Evolutionary conservation across 2,329 filamentous ascomycete genomes (phyloP).

Genomic region (Macroventuria anomochaeta): DNA sequence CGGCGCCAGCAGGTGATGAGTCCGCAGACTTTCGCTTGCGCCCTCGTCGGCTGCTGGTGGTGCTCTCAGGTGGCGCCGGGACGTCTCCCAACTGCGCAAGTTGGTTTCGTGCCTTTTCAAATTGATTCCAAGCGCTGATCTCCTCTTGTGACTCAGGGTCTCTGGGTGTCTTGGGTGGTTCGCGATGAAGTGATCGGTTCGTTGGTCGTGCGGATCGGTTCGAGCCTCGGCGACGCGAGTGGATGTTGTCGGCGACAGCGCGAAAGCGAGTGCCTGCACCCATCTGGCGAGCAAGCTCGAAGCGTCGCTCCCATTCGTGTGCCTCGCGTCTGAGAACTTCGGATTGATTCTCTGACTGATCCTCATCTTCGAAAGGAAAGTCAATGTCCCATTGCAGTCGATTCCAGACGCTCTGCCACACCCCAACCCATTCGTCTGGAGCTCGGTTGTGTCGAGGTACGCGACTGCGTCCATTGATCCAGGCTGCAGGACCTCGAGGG

Average conservation of each 20-base stretch:
- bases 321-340: conserved; percentile 64
- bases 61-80: conserved; percentile 29
- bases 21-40: conserved; percentile 82
- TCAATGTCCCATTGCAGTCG: conserved; percentile 78
- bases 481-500: conserved; percentile 41
- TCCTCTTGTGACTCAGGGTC: conserved; percentile 80
- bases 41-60: conserved; percentile 52
- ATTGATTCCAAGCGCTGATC: conserved; percentile 83
- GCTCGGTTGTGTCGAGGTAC: conserved; percentile 41
- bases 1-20: conserved; percentile 72
- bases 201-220: conserved; percentile 51
- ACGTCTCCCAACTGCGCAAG: conserved; percentile 34
- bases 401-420: conserved; percentile 92
- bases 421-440: conserved; percentile 66
- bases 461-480: conserved; percentile 38
- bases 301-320: conserved; percentile 80
- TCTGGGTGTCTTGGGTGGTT: conserved; percentile 54
- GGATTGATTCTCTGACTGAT: conserved; percentile 63
- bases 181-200: conserved; percentile 41
- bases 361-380: conserved; percentile 78
- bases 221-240: conserved; percentile 44
- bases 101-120: conserved; percentile 80
- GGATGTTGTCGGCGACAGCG: conserved; percentile 68
- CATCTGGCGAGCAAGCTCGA: conserved; percentile 80
- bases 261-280: conserved; percentile 77